Base-by-base conservation (phyloP, 768 basidiomycete genomes). In the Kwoniella europaea region DNA sequence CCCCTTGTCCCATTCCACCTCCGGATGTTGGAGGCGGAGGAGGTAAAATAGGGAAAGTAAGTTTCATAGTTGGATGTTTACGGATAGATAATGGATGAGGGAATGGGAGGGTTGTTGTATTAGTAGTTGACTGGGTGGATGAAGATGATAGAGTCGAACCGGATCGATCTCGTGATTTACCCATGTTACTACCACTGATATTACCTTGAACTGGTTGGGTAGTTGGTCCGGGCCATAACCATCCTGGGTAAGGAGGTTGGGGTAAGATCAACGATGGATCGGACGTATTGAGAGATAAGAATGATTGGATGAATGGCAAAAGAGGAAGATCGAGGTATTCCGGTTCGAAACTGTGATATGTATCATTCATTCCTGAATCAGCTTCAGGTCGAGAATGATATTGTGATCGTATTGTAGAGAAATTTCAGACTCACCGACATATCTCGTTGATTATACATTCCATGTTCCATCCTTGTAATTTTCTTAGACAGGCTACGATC, bases 391-490 rank as follows among this genome's bases (percentile, higher is more conserved):
- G 35, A 35, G 13, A 63, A 22, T 61, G 56, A 35, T 42, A 42
- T 24, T 24, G 24, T 58, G 65, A 59, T n/a, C 13, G n/a, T 12
- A 12, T 55, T 12, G 35, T 12, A 27, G 18, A 4, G 13, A 41
- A 18, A 24, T 52, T 41, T 35, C 20, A 71, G 43, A 74, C 75
- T 62, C 29, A 76, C 75, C 75, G 71, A 35, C 60, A 67, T 2
- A 81, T 75, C 69, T 81, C 79, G 53, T 75, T 69, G 24, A 79
- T 56, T 43, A 81, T 81, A 41, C 69, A 56, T 16, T 79, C 77
- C 41, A 71, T 73, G 22, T 76, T 65, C 79, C 78, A 81, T 29
- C 79, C 79, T 59, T 79, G 77, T 9, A 81, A 58, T 64, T 81
- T 81, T 27, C 79, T 71, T 18, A 81, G 64, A 67, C 76, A 77